Evolutionary conservation across 371 early-diverging fungal genomes (phyloP).

Genomic region (Sporodiniella umbellata): DNA sequence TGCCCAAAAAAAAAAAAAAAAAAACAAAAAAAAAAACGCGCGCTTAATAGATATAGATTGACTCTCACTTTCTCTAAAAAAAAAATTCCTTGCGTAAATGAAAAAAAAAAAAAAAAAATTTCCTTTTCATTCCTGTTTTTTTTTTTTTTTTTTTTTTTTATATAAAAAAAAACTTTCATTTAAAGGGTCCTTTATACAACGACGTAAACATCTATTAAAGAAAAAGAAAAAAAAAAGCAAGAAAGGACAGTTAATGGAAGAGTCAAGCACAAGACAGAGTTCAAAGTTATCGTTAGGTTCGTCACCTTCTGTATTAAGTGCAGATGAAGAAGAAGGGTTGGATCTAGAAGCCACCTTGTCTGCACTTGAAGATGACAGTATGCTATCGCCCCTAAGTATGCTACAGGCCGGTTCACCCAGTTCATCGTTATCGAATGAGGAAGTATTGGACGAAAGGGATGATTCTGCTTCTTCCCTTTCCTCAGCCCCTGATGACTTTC

Average conservation of each 20-base stretch:
- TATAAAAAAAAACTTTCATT: no score
- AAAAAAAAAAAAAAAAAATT: slow-evolving; percentile 69
- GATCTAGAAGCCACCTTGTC: slow-evolving; percentile 29
- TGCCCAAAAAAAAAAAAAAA: background rate
- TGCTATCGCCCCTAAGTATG: slow-evolving; percentile 20
- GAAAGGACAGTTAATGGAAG: no score
- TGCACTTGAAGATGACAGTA: slow-evolving; percentile 26
- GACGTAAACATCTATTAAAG: no score
- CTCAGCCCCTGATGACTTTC: slow-evolving; percentile 44
- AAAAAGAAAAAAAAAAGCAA: no score
- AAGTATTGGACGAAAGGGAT: background rate
- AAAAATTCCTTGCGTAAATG: slow-evolving; percentile 71
- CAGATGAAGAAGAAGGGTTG: slow-evolving; percentile 35
- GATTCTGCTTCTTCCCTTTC: slow-evolving; percentile 31
- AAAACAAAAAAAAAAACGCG: slow-evolving; percentile 21
- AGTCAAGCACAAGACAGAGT: slow-evolving; percentile 26
- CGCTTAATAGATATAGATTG: no score
- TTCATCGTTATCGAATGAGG: slow-evolving; percentile 27
- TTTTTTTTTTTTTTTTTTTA: background rate
- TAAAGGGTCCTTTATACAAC: no score
- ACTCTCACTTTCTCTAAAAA: no score
- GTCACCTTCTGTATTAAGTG: slow-evolving; percentile 42
- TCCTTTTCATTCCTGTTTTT: no score
- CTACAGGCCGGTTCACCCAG: slow-evolving; percentile 29
- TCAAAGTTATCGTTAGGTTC: slow-evolving; percentile 45